Evolutionary conservation across 768 basidiomycete genomes (phyloP).

Genomic region (Albatrellus ellisii): DNA sequence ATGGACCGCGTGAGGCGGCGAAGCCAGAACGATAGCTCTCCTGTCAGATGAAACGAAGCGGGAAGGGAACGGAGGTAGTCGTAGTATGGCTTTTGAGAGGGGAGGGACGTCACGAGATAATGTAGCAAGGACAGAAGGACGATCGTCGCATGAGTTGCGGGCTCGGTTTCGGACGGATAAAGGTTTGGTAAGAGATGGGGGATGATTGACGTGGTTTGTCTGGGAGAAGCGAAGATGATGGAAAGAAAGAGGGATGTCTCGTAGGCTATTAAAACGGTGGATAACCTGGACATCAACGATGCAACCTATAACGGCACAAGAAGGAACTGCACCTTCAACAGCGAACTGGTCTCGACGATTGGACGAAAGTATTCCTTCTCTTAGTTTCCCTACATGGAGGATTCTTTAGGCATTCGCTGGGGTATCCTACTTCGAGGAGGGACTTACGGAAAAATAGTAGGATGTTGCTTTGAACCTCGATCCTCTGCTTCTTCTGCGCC

Average conservation of each 20-base stretch:
- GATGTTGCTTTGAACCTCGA: conserved; percentile 52
- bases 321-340: conserved; percentile 40
- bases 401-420: neutral
- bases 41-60: neutral
- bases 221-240: neutral
- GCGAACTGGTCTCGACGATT: conserved; percentile 47
- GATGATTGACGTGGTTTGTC: neutral
- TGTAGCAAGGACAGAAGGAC: neutral
- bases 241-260: conserved; percentile 37
- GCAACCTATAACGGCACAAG: neutral
- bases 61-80: neutral
- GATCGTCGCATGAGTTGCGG: neutral
- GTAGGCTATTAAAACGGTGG: conserved; percentile 33
- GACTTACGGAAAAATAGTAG: conserved; percentile 61
- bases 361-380: conserved; percentile 59
- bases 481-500: conserved; percentile 16
- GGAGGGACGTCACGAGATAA: neutral
- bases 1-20: neutral
- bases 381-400: conserved; percentile 49
- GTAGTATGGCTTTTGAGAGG: neutral
- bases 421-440: neutral
- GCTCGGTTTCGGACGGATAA: neutral
- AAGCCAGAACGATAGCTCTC: neutral
- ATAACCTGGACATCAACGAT: neutral
- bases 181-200: neutral